Conservation (phyloP, 768 basidiomycete species). For the Termitomyces sp. region DNA sequence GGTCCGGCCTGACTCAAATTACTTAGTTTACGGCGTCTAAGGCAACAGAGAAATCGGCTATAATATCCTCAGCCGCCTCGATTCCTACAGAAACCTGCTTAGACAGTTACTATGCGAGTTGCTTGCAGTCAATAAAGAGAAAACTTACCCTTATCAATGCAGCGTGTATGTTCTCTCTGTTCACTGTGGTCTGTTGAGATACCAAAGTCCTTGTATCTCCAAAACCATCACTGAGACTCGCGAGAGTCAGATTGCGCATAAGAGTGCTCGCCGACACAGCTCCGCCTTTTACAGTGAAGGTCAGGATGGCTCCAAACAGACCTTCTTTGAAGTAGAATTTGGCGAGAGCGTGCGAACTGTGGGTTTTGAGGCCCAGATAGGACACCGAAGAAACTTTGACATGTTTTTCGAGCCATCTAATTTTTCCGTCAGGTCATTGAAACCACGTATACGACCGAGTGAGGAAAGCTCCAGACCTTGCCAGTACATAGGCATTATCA, state of each 20-base stretch:
- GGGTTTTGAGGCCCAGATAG: neutral
- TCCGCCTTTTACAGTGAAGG: neutral
- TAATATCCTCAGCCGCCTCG: neutral
- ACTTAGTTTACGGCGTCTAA: neutral
- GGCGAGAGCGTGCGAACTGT: neutral
- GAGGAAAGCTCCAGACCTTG: constrained; percentile 24
- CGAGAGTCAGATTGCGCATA: neutral
- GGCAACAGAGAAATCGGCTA: constrained; percentile 1
- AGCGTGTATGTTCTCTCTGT: neutral
- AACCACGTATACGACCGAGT: neutral
- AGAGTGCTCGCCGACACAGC: neutral
- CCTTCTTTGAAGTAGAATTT: neutral
- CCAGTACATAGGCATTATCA: constrained; percentile 49
- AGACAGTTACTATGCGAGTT: neutral
- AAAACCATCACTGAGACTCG: neutral
- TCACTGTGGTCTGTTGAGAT: neutral
- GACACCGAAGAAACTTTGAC: constrained; percentile 2
- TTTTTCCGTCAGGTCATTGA: neutral
- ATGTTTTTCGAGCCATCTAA: constrained; percentile 1
- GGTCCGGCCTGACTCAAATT: too few species aligned
- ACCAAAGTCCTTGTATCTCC: constrained; percentile 4
- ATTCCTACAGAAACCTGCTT: constrained; percentile 2
- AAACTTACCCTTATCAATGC: neutral
- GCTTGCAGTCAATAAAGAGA: neutral
- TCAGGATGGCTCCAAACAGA: neutral